Conservation (phyloP, 495 filamentous ascomycete genomes). For the Hypoxylon trugodes region DNA sequence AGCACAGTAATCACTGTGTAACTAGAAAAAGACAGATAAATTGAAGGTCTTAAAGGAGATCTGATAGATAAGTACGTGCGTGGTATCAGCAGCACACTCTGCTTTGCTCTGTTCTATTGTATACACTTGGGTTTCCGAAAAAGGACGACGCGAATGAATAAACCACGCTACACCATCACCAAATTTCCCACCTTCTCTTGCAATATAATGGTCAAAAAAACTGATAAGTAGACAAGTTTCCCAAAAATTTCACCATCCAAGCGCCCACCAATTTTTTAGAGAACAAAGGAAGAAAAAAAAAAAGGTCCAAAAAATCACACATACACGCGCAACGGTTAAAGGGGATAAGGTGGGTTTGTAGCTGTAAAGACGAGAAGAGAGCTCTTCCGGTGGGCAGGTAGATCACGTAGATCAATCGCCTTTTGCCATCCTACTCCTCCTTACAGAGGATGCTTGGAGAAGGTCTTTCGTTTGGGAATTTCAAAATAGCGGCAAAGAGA, state of each 20-base stretch:
- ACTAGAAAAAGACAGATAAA: background rate
- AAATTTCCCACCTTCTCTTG: conserved; percentile 10
- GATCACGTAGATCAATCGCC: background rate
- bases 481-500: too few relatives aligned
- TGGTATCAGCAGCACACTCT: conserved; percentile 24
- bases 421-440: conserved; percentile 1
- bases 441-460: too few relatives aligned
- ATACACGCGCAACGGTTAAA: too few relatives aligned
- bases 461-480: too few relatives aligned
- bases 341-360: too few relatives aligned
- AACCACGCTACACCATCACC: conserved; percentile 33
- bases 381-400: too few relatives aligned
- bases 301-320: too few relatives aligned
- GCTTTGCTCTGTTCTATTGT: conserved; percentile 42
- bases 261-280: conserved; percentile 7
- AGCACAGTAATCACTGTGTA: background rate
- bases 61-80: conserved; percentile 15
- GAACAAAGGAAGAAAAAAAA: too few relatives aligned
- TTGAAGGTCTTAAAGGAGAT: conserved; percentile 21
- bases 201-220: too few relatives aligned
- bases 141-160: conserved; percentile 22
- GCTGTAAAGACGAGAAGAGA: background rate
- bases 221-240: conserved; percentile 3
- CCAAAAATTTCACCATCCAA: conserved; percentile 15
- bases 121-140: too few relatives aligned